Conservation (phyloP, 179 eudicot species). For the Silene noctiflora region DNA sequence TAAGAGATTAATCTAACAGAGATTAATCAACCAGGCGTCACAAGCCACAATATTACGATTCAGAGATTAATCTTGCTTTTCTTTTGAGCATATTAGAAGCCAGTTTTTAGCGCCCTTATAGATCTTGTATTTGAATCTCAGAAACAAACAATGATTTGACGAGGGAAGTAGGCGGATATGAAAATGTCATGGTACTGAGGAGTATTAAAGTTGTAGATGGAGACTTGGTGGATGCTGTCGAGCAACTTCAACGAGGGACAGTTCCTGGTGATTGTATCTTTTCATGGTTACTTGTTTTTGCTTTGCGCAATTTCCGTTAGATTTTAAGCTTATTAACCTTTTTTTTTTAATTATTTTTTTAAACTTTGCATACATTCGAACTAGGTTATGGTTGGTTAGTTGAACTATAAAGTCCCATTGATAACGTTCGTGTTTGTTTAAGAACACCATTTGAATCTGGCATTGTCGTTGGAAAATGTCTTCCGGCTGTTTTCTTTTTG, state of each 20-base stretch:
- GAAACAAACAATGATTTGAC: conserved; percentile 84
- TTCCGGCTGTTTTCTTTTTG: not conserved
- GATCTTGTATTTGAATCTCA: conserved; percentile 31
- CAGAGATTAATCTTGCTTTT: not conserved
- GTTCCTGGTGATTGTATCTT: conserved; percentile 94
- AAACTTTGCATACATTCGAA: not conserved
- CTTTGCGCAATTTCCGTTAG: not conserved
- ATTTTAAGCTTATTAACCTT: not conserved
- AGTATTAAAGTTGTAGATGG: conserved; percentile 82
- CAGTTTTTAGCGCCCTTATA: too few relatives aligned
- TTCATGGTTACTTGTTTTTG: conserved; percentile 7
- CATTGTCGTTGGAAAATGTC: not conserved
- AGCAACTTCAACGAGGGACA: conserved; percentile 80
- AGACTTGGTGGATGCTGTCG: conserved; percentile 65
- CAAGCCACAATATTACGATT: too few relatives aligned
- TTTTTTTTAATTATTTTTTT: not conserved
- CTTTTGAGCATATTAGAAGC: not conserved
- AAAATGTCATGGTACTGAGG: conserved; percentile 63
- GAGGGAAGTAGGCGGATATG: conserved; percentile 90
- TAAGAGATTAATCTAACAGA: too few relatives aligned
- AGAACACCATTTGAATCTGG: not conserved
- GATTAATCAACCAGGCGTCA: too few relatives aligned
- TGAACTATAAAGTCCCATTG: not conserved
- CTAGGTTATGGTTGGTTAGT: not conserved
- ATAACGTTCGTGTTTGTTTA: too few relatives aligned